Base-by-base conservation (phyloP, 1,284 basidiomycete species). In the Ceratobasidium sp. region DNA sequence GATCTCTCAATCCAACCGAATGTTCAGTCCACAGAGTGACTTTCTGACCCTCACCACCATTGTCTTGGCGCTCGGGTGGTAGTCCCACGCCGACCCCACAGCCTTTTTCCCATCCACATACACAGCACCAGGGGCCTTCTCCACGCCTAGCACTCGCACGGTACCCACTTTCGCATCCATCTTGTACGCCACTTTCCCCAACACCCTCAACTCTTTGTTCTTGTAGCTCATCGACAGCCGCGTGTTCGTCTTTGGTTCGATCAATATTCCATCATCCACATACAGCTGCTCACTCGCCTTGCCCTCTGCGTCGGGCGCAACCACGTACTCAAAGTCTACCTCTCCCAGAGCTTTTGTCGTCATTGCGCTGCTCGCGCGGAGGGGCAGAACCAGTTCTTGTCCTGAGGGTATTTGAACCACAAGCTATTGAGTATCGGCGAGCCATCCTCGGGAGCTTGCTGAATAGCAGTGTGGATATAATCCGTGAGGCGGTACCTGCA, bases 391-490 rank as follows among this genome's bases (percentile, higher is more conserved):
- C n/a, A n/a, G n/a, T 83, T 81, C 0, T 81, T 19, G 79, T 92
- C 90, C 75, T 86, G 84, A 5, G 89, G 89, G 79, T 90, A 91
- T 66, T 86, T 85, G 84, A 86, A 90, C 84, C 85, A 91, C 29
- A 91, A 81, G 11, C 89, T 88, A 76, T 87, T 83, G 49, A 90
- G 81, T 31, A 90, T 84, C 1, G 90, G 89, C 0, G 88, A 88
- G 16, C 89, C 90, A 77, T 88, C 86, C n/a, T 82, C 66, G 72
- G 83, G 81, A 13, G 88, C 87, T 64, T 85, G 79, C 80, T 91
- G 89, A 83, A 92, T 87, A 1, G 88, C 85, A 3, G 90, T 91
- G 81, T 91, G 92, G 75, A 91, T 81, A 82, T 92, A 92, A 80
- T 92, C 90, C 74, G 92, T 78, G 5, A 46, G 43, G 2, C 11